Conservation (phyloP, 2,329 filamentous ascomycete genomes). For the Penicillium crustosum region DNA sequence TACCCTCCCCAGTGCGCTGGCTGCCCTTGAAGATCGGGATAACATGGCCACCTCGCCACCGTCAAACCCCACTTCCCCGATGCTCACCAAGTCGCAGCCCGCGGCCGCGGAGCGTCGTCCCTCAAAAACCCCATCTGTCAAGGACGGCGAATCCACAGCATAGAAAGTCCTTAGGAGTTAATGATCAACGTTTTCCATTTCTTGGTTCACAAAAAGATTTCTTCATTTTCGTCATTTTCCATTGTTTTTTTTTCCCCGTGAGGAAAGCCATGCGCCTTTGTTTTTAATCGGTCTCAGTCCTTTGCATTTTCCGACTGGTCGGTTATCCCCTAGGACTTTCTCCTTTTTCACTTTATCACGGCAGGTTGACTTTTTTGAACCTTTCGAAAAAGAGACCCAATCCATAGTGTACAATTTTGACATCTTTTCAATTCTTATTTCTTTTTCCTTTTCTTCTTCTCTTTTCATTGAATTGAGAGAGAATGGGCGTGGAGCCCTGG, state of each 20-base stretch:
- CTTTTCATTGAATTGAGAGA: neutral
- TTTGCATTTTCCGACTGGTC: slow-evolving; percentile 32
- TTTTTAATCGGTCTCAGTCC: slow-evolving; percentile 12
- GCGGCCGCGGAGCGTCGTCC: slow-evolving; percentile 44
- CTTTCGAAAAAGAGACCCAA: slow-evolving; percentile 13
- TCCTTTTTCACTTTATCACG: slow-evolving; percentile 14
- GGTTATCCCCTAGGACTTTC: slow-evolving; percentile 14
- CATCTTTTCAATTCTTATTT: slow-evolving; percentile 25
- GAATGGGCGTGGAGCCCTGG: neutral
- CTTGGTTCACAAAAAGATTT: slow-evolving; percentile 34
- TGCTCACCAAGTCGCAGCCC: slow-evolving; percentile 48
- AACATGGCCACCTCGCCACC: slow-evolving; percentile 51
- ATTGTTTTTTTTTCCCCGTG: slow-evolving; percentile 4
- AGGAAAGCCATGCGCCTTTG: slow-evolving; percentile 10
- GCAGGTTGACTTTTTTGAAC: slow-evolving; percentile 16
- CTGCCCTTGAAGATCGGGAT: slow-evolving; percentile 47
- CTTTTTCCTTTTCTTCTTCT: slow-evolving; percentile 2
- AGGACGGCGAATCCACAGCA: slow-evolving; percentile 42
- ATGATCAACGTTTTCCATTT: slow-evolving; percentile 40
- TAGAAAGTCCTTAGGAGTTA: slow-evolving; percentile 39
- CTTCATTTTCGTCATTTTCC: slow-evolving; percentile 18
- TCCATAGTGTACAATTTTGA: slow-evolving; percentile 35
- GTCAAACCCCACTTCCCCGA: slow-evolving; percentile 50
- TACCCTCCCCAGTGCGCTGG: slow-evolving; percentile 44
- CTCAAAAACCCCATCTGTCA: slow-evolving; percentile 44